phyloP scores from a whole-genome alignment of 352 stramenopile species.

The Phytopythium helicoides region DNA sequence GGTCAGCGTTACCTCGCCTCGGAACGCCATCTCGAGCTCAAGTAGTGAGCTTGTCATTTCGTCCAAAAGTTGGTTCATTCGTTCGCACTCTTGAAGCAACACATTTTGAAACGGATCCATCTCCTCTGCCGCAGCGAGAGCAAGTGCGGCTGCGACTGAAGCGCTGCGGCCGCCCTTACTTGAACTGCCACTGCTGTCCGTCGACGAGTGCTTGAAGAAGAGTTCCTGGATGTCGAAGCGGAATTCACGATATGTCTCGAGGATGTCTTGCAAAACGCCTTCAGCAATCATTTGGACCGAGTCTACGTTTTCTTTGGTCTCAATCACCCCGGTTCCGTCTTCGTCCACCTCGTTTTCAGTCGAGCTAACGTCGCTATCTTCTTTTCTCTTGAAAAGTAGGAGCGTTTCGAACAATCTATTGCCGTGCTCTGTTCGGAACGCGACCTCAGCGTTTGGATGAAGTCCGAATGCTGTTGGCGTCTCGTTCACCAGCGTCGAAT shows the following conservation, averaged over 20 bases:
- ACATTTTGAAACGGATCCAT: slow-evolving; percentile 91
- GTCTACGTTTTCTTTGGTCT: slow-evolving; percentile 44
- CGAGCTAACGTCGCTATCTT: slow-evolving; percentile 18
- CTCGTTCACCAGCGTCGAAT: slow-evolving; percentile 76
- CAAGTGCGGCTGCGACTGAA: slow-evolving; percentile 19
- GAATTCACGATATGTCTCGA: slow-evolving; percentile 88
- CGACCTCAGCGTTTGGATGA: slow-evolving; percentile 93
- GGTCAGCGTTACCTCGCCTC: slow-evolving; percentile 87
- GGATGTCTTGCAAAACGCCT: slow-evolving; percentile 86
- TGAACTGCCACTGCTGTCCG: slow-evolving; percentile 6
- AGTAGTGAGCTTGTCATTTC: slow-evolving; percentile 76
- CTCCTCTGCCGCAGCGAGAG: slow-evolving; percentile 48
- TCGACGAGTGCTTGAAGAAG: slow-evolving; percentile 54
- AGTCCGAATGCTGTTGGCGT: slow-evolving; percentile 88
- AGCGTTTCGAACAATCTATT: slow-evolving; percentile 78
- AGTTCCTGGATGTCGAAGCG: slow-evolving; percentile 80
- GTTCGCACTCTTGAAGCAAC: slow-evolving; percentile 88
- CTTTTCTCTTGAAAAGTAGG: slow-evolving; percentile 60
- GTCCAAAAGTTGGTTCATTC: slow-evolving; percentile 82
- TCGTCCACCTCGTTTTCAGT: slow-evolving; percentile 23
- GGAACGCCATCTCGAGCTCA: slow-evolving; percentile 87
- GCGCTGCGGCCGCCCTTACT: slow-evolving; percentile 32
- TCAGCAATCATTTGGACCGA: slow-evolving; percentile 80
- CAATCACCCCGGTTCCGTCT: slow-evolving; percentile 1
- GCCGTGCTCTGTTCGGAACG: slow-evolving; percentile 85